Base-by-base conservation (phyloP, 2,329 filamentous ascomycete genomes). In the Rhynchosporium graminicola region DNA sequence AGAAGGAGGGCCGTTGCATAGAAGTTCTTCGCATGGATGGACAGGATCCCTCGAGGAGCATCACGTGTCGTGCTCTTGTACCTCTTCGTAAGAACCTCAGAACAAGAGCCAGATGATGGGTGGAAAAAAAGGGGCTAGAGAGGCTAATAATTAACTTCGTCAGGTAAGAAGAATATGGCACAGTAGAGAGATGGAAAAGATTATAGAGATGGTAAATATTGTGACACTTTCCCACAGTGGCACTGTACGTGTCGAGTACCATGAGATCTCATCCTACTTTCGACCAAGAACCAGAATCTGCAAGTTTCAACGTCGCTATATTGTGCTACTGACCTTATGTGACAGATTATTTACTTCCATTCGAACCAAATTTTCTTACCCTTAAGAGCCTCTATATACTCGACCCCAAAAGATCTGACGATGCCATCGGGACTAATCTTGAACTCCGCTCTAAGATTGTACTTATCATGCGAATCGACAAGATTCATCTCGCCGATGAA, bases 281-380 rank as follows among this genome's bases (percentile, higher is more conserved):
- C 20, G 20, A 20, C 20, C 20, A 20, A 20, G 20, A 20, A 20
- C 20, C 20, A 20, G 20, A 20, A 20, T 20, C 20, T 20, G 20
- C 20, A 36, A 36, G 9, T 36, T 36, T 36, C 9, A 10, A 36
- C 9, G 5, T 36, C 33, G 33, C 6, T 10, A 36, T 36, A 36
- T 1, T 46, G 3, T n/a, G 26, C 3, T 8, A 9, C 20, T 20
- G 20, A 6, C 43, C 20, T 46, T 26, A 10, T 10, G 9, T 8
- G n/a, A n/a, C 9, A 8, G n/a, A 26, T 54, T 20, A 8, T 40
- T 4, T 7, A 28, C 10, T 10, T 42, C n/a, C 51, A 2, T 4
- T 57, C 38, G 59, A 68, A 68, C 64, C 64, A 68, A 46, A 66
- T 62, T 59, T 63, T 59, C 29, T 64, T 60, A 20, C 60, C 60